Base-by-base conservation (phyloP, 768 basidiomycete genomes). In the Hericium coralloides region DNA sequence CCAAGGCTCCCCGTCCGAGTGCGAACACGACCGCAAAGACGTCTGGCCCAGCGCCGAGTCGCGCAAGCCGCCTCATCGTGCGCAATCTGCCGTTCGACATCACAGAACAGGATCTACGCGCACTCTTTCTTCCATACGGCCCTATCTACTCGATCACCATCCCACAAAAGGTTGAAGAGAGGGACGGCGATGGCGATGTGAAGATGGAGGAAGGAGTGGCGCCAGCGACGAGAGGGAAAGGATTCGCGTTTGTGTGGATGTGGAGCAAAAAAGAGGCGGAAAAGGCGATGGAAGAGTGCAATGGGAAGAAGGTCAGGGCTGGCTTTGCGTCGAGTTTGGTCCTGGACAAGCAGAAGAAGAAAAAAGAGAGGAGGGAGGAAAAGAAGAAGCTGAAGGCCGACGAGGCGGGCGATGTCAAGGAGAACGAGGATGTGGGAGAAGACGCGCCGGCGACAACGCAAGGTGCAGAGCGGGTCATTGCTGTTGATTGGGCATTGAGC, bases 231-330 rank as follows among this genome's bases (percentile, higher is more conserved):
- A 74, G 79, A 31, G 75, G 80, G 45, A 85, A 87, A 63, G 93
- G 95, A 0, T 98, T 95, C 63, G 95, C 93, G 0, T 98, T 98
- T 64, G 85, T 98, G 10, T 95, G 93, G 92, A 93, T 92, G 82
- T 69, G 93, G 61, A 83, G 83, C 65, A 84, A 81, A 67, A 86
- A 85, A 57, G 89, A 94, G 64, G 95, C 67, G 18, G 68, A 64
- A 25, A 70, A 70, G 52, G 70, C 65, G n/a, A 67, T 68, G 48
- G 67, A 68, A 20, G 73, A 52, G 39, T 55, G 60, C 53, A 65
- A 36, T 38, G 60, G 62, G 52, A 55, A 52, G 64, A 57, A 23
- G 55, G 49, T 57, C 58, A 54, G 37, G 64, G 60, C 36, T 58
- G 63, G 39, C 66, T 61, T 14, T 69, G 69, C 52, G 64, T 60